Base-by-base conservation (phyloP, 176 grass and related monocot genomes). In the Oryza punctata region DNA sequence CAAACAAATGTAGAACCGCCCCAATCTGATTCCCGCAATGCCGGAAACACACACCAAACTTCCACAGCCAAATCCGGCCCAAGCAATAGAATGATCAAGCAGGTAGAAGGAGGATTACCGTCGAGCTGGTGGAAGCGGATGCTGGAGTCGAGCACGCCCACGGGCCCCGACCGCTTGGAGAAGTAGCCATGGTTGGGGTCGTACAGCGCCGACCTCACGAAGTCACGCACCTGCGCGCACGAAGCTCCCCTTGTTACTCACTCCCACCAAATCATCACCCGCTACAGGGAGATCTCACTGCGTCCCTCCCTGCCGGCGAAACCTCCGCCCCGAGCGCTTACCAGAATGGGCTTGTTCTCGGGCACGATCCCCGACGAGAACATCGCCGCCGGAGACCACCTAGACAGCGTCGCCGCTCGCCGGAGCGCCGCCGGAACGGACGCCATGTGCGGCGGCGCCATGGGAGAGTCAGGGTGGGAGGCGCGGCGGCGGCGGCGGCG, bases 111-210 rank as follows among this genome's bases (percentile, higher is more conserved):
- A 74, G 37, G 38, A 76, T 81, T 81, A 98, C 96, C 93, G 38
- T 87, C 52, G 73, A 98, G 91, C 69, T 92, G 85, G 78, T 94
- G 86, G 89, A 98, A 98, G 54, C 85, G 91, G 75, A 98, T 92
- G 85, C 89, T 87, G 65, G 67, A 79, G 47, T 98, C 85, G 33
- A 98, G 96, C 77, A 95, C 69, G 9, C 96, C 96, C 37, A 98
- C 93, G 12, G 96, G 89, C 18, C 89, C 89, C 33, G 87, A 88
- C 27, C 63, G 69, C 82, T 95, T 95, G 77, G 96, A 95, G 91
- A 98, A 98, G 83, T 98, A 98, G 24, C 96, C 96, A 64, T 95
- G 85, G 64, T 88, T 73, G 43, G 91, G 93, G 30, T 95, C 89
- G 73, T 98, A 98, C 32, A 98, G 78, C 63, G 91, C 96, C 16